Base-by-base conservation (phyloP, 164 flowering plant genomes). In the Stephania yunnanensis region DNA sequence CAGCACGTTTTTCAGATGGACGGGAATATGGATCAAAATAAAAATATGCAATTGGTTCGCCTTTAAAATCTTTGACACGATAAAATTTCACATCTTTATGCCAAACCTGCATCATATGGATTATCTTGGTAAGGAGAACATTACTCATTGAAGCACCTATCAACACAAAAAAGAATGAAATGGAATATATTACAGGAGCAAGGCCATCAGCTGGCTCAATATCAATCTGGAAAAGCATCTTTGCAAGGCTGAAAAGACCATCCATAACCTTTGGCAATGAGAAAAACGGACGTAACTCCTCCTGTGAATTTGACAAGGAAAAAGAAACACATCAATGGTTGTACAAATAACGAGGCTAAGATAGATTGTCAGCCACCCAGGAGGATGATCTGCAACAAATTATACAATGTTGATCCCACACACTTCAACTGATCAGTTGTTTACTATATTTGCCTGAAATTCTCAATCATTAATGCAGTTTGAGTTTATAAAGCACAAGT, bases 1-100 rank as follows among this genome's bases (percentile, higher is more conserved):
- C 99, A 73, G 91, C 97, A 45, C 90, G 85, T 79, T 96, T 96
- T 79, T 96, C 99, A 78, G 98, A 87, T 45, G 99, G 94, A 74
- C 98, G 98, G 48, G 97, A 89, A 80, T 94, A 96, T 75, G 99
- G 98, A 83, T 96, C 98, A 83, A 94, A 92, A 73, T 94, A 96
- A 82, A 96, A 96, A 85, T 92, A 94, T 58, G 99, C 93, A 83
- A 94, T 81, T 11, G 95, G 92, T 78, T 76, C 83, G n/a, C 95
- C 95, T 3, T 83, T 84, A 69, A 91, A 79, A 82, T 94, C 94
- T 79, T 94, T 96, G 64, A 96, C 87, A 69, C 91, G 42, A 80
- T 89, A 96, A 80, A 96, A 96, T 71, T 81, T 85, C 13, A 96
- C 97, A 83, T 92, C 97, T 65, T 75, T 85, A 81, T 92, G 85